Base-by-base conservation (phyloP, 352 stramenopile species). In the Phytophthora quininea region DNA sequence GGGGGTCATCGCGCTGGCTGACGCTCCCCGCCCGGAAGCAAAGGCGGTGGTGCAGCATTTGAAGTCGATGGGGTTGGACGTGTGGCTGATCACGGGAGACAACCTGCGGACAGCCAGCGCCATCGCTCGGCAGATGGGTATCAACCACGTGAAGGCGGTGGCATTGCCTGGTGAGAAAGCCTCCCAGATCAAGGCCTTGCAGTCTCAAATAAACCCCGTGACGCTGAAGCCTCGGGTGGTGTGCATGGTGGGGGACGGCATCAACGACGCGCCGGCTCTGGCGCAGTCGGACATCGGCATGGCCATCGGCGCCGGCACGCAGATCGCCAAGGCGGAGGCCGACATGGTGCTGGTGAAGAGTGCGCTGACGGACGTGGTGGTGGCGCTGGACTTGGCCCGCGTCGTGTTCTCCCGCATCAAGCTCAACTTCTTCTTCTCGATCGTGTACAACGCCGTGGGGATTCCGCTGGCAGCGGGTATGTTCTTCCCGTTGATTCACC, bases 231-330 rank as follows among this genome's bases (percentile, higher is more conserved):
- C 87, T 29, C 80, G 91, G 48, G 82, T 98, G 14, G 77, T 98
- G 9, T 92, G 85, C 42, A 97, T 98, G 86, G 87, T 97, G 51
- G 95, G 96, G 27, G 95, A 98, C 62, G 95, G 96, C 31, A 97
- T 99, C 52, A 99, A 98, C 73, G 96, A 99, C 76, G 95, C 93
- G 6, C 95, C 96, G 10, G 94, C 96, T 1, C 67, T 98, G 9
- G 89, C 92, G 6, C 87, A 97, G 54, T 92, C 95, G 10, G 92
- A 98, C 65, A 80, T 98, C 4, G 94, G 95, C 7, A 94, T 98
- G 75, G 94, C 95, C 1, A 94, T 96, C 40, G 95, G 93, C 30
- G 90, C 94, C 3, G 96, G 94, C 12, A 98, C 95, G 14, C 84
- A 97, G 58, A 94, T 96, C 43, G 90, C 90, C 14, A 92, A 95